Percentiles rank a stretch among this genome's conserved stretches.
Conservation (phyloP, 78 protist species). For the Diacronema lutheri region DNA sequence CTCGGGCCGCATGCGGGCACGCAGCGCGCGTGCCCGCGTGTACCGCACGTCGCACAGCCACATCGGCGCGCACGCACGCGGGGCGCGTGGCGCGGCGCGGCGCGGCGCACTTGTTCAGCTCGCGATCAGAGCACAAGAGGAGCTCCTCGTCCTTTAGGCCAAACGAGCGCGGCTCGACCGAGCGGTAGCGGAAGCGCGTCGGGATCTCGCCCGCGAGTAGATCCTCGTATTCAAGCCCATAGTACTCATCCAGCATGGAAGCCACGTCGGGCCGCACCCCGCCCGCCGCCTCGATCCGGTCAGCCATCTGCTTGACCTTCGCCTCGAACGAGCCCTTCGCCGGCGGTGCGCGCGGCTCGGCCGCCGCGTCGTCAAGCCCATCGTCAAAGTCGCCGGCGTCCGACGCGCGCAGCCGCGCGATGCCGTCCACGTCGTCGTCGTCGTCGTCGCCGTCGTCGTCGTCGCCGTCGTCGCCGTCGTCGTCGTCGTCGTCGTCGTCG, state of each 20-base stretch:
- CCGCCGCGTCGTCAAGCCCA: no score
- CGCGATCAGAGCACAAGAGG: not conserved
- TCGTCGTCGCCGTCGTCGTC: not conserved
- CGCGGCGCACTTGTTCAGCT: not conserved
- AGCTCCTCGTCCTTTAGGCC: not conserved
- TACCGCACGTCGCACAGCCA: not conserved
- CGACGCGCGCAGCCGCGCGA: no score
- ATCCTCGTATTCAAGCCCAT: constrained; percentile 11
- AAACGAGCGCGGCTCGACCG: not conserved
- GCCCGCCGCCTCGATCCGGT: no score
- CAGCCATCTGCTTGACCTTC: no score
- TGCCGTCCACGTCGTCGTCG: not conserved
- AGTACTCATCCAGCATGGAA: constrained; percentile 22
- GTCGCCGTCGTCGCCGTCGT: not conserved
- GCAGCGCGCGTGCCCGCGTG: not conserved
- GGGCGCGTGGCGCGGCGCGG: no score
- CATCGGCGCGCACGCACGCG: no score
- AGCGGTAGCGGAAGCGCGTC: not conserved
- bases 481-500: not conserved
- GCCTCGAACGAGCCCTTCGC: no score
- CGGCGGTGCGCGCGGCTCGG: no score
- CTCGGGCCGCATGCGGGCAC: not conserved
- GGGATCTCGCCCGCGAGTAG: not conserved
- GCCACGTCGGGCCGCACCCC: no score
- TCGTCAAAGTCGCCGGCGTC: no score